Percentiles rank a stretch among this genome's conserved stretches.
These are phyloP conservation scores for Metschnikowia reukaufii DNA, from an alignment of 805 yeast species.

Conservation along the genomic window DNA sequence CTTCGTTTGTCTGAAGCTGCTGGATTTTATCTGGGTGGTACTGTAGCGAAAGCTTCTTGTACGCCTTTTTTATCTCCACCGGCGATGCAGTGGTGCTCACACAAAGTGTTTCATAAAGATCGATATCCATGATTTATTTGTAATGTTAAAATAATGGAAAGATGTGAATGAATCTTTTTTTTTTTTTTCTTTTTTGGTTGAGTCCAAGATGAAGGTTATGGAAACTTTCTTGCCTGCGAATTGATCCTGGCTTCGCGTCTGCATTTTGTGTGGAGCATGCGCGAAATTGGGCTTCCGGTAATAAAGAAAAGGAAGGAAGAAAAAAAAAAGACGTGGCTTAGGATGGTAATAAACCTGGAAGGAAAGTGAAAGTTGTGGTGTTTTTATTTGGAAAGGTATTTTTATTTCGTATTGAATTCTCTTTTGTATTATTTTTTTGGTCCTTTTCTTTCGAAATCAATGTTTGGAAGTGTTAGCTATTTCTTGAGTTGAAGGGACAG, in stretches of 20 bases:
- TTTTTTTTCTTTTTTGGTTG: not conserved
- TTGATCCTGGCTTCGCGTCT: constrained; percentile 9
- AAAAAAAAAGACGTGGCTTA: too few relatives aligned
- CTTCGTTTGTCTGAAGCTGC: constrained; percentile 22
- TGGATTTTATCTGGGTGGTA: constrained; percentile 32
- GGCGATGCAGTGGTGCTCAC: constrained; percentile 43
- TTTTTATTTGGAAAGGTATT: too few relatives aligned
- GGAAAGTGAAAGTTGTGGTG: too few relatives aligned
- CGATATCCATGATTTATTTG: constrained; percentile 37
- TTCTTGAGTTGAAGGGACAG: too few relatives aligned
- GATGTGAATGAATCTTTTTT: not conserved
- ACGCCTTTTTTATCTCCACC: constrained; percentile 58
- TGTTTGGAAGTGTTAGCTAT: too few relatives aligned
- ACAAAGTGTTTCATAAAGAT: constrained; percentile 60
- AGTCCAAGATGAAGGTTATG: not conserved
- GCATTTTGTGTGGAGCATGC: constrained; percentile 8
- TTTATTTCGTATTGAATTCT: too few relatives aligned
- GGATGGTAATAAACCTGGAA: too few relatives aligned
- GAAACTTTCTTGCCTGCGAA: constrained; percentile 1
- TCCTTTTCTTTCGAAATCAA: too few relatives aligned
- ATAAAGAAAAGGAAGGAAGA: too few relatives aligned
- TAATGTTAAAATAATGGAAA: too few relatives aligned
- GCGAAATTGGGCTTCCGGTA: not conserved
- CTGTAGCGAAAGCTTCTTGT: constrained; percentile 27
- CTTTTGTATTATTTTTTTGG: too few relatives aligned